A percentile compares a stretch with the other conserved stretches of the same genome.
phyloP scores from a whole-genome alignment of 768 basidiomycete species.

The Suillus hirtellus region DNA sequence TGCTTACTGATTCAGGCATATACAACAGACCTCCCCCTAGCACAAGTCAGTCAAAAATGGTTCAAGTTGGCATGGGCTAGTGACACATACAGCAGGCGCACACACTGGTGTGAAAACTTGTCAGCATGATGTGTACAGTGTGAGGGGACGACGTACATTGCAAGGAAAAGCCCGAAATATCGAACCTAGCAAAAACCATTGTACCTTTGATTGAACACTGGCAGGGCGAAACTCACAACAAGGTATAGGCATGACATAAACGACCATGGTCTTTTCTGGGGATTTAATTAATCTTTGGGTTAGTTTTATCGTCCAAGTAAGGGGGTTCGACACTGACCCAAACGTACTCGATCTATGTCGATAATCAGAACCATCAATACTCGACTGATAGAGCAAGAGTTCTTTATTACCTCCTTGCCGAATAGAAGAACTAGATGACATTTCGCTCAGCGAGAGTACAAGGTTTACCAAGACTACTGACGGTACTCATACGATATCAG shows the following conservation, averaged over 20 bases:
- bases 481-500: slow-evolving; percentile 6
- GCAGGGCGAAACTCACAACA: not conserved
- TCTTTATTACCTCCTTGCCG: not conserved
- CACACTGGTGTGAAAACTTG: not conserved
- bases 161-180: slow-evolving; percentile 4
- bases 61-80: not conserved
- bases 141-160: not conserved
- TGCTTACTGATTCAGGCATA: slow-evolving; percentile 2
- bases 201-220: not conserved
- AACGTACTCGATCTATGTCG: not conserved
- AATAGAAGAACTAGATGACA: not conserved
- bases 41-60: not conserved
- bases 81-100: slow-evolving; percentile 4
- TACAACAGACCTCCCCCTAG: slow-evolving; percentile 8
- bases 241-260: slow-evolving; percentile 6
- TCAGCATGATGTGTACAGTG: not conserved
- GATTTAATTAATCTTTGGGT: not conserved
- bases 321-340: not conserved
- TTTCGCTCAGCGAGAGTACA: not conserved
- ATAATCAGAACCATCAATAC: not conserved
- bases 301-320: not conserved
- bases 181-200: not conserved
- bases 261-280: not conserved
- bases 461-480: not conserved
- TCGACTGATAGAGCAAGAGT: no score